Evolutionary conservation across 2,329 filamentous ascomycete species (phyloP), one percentile per base, ranked within the genome.

Genomic region (Pezicula radicicola): DNA sequence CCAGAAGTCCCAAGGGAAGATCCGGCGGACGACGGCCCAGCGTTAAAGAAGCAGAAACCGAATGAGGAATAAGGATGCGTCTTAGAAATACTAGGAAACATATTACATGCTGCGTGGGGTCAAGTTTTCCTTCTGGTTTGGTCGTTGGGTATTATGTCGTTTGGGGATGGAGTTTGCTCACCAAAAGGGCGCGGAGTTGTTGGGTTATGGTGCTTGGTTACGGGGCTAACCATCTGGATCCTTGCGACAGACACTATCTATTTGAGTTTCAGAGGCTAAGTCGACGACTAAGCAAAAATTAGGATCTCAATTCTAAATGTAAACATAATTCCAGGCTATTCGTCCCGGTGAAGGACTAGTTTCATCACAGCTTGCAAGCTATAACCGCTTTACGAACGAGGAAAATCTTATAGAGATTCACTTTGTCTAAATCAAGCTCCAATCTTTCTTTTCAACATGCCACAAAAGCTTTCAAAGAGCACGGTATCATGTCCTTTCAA

Each of bases 391-490:
- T 10, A 33, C 30, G 12, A 12, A 33, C 9, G 3, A 33, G 30
- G 9, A 33, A 33, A 33, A 2, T 13, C 9, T 13, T 10, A 10
- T 10, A 13, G 9, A 10, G 10, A 2, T 33, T 33, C 6, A 25
- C 16, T 1, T 9, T 42, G 16, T 21, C 18, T 25, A 13, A 6
- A 25, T 25, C 25, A 42, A 18, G 16, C 18, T 21, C 62, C 62
- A 2, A 75, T 50, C 52, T 77, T 80, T 35, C 80, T 74, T 67
- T 84, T 88, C 42, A 95, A 57, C 74, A 92, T 91, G 0, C 90
- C 91, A 54, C 85, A 87, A 56, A 99, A 91, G 66, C 92, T 97
- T 70, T 95, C 89, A 68, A 93, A 96, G 0, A 94, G 65, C 1
- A 85, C 77, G 16, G 80, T 74, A 58, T 96, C 88, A 6, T 77